A percentile compares a stretch with the other conserved stretches of the same genome.
Evolutionary conservation across 352 stramenopile species (phyloP).

Genomic region (Phytophthora citrophthora): DNA sequence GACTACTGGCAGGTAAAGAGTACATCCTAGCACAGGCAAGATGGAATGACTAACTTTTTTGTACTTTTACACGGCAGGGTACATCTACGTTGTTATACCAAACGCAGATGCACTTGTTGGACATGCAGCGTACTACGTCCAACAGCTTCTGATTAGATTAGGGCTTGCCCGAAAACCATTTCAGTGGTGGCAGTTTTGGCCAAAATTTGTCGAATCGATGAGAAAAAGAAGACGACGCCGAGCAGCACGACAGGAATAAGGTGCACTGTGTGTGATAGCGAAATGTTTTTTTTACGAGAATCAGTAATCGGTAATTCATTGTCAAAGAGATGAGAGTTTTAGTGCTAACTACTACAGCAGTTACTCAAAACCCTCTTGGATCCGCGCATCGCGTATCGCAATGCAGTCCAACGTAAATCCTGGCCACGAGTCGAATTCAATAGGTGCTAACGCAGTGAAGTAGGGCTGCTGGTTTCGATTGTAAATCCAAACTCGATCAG

Average conservation of each 20-base stretch:
- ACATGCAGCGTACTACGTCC: conserved; percentile 12
- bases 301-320: too few species aligned
- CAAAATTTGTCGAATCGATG: conserved; percentile 24
- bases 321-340: too few species aligned
- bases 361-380: too few species aligned
- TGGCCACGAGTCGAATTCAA: conserved; percentile 42
- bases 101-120: conserved; percentile 29
- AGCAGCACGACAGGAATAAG: conserved; percentile 11
- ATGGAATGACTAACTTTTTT: neutral
- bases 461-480: conserved; percentile 24
- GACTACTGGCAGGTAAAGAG: conserved; percentile 78
- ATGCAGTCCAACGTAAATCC: conserved; percentile 38
- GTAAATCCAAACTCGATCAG: conserved; percentile 30
- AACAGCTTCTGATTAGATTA: conserved; percentile 22
- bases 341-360: neutral
- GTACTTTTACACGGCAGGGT: conserved; percentile 24
- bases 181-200: conserved; percentile 36
- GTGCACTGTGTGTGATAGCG: neutral
- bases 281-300: too few species aligned
- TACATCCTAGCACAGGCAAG: neutral
- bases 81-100: conserved; percentile 40
- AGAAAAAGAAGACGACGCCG: conserved; percentile 18
- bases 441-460: conserved; percentile 23
- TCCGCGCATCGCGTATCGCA: neutral
- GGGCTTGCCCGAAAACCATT: conserved; percentile 31